Percentiles rank a stretch among this genome's conserved stretches.
Conservation (phyloP, 164 flowering plant species). For the Macadamia integrifolia region DNA sequence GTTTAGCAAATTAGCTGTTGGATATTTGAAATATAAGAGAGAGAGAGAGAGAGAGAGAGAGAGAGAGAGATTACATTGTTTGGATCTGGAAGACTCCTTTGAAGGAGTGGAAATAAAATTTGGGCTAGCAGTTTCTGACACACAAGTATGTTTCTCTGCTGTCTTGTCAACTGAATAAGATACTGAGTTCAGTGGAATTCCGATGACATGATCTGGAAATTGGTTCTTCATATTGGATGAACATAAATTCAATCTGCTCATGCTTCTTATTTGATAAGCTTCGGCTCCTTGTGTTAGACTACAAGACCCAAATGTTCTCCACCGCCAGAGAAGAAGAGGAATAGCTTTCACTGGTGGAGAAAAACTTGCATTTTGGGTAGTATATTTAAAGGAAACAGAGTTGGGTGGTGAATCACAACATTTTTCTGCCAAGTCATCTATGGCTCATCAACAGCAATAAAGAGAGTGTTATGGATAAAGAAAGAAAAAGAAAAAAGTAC, state of each 20-base stretch:
- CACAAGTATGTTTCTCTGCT: background rate
- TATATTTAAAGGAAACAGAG: slow-evolving; percentile 10
- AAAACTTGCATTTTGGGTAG: background rate
- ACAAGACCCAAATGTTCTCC: background rate
- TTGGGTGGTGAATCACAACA: slow-evolving; percentile 8
- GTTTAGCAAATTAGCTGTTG: too few relatives aligned
- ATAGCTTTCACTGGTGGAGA: slow-evolving; percentile 1
- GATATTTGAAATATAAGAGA: background rate
- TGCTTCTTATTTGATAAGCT: background rate
- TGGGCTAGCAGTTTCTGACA: background rate
- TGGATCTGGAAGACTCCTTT: background rate
- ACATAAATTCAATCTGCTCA: background rate
- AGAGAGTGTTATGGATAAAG: background rate
- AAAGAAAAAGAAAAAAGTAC: background rate
- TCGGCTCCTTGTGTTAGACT: background rate
- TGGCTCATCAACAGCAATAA: slow-evolving; percentile 10
- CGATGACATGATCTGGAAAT: background rate
- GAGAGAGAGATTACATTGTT: background rate
- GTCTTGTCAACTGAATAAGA: background rate
- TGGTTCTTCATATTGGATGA: slow-evolving; percentile 3
- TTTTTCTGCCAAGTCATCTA: slow-evolving; percentile 14
- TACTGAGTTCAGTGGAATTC: background rate
- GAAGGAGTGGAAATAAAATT: background rate
- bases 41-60: too few relatives aligned
- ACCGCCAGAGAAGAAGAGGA: background rate